Evolutionary conservation across 2,329 filamentous ascomycete genomes (phyloP).

Genomic region (Cadophora sp.): DNA sequence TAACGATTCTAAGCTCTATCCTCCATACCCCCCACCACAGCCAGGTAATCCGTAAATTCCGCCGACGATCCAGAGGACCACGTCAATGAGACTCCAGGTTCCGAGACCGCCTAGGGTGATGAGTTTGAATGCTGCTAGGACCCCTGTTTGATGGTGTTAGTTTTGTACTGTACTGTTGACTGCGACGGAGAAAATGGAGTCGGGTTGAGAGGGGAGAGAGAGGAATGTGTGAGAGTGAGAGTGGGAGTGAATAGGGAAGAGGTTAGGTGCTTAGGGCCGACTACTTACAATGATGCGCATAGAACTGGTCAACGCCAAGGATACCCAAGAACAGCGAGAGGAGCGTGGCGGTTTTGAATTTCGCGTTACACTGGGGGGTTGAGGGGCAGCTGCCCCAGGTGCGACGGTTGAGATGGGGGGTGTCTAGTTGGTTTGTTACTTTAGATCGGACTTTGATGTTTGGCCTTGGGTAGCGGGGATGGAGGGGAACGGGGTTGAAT

Average conservation of each 20-base stretch:
- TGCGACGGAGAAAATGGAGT: too few species aligned
- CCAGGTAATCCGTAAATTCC: neutral
- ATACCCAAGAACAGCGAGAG: neutral
- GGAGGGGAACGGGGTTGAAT: neutral
- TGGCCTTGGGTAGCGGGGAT: neutral
- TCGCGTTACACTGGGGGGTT: neutral
- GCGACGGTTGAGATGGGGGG: neutral
- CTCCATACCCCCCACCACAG: conserved; percentile 5
- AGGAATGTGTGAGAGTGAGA: too few species aligned
- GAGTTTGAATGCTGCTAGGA: conserved; percentile 6
- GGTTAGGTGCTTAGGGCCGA: too few species aligned
- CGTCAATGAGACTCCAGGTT: neutral
- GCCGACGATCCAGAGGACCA: conserved; percentile 5
- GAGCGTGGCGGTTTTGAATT: conserved; percentile 10
- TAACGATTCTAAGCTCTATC: neutral
- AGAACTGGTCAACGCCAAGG: neutral
- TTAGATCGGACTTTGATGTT: neutral
- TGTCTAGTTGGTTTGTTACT: neutral
- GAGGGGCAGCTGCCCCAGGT: neutral
- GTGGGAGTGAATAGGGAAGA: neutral
- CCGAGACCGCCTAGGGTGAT: neutral
- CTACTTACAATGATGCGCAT: conserved; percentile 2
- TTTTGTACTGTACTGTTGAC: neutral
- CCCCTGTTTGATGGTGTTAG: neutral
- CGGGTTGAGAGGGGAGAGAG: neutral